Conservation (phyloP, 2,329 filamentous ascomycete species). For the Diaporthe longicolla region DNA sequence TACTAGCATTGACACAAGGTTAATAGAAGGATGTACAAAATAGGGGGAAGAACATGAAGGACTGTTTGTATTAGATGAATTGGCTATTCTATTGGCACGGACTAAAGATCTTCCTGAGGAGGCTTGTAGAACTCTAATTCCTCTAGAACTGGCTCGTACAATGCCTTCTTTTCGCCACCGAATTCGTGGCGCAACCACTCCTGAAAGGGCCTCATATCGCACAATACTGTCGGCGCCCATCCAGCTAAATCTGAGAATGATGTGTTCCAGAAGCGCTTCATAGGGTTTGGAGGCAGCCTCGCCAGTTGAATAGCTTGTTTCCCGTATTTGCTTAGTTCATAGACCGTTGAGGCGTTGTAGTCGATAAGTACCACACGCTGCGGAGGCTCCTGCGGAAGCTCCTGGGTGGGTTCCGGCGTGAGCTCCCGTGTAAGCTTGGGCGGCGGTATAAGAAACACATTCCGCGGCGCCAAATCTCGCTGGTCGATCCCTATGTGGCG, state of each 20-base stretch:
- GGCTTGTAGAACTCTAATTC: slow-evolving; percentile 12
- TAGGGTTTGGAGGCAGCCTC: slow-evolving; percentile 11
- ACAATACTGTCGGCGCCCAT: slow-evolving; percentile 13
- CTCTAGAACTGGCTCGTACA: slow-evolving; percentile 14
- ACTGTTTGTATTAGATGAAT: too few species aligned
- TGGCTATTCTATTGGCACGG: too few species aligned
- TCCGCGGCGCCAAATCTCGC: slow-evolving; percentile 11
- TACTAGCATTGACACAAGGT: not conserved
- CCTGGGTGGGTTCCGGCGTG: not conserved
- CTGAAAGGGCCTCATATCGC: slow-evolving; percentile 2
- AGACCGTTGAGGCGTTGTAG: not conserved
- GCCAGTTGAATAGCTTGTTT: slow-evolving; percentile 16
- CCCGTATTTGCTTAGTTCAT: slow-evolving; percentile 12
- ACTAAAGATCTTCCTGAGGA: not conserved
- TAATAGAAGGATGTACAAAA: not conserved
- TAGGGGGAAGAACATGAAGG: too few species aligned
- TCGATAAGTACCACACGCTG: slow-evolving; percentile 28
- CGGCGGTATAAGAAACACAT: slow-evolving; percentile 24
- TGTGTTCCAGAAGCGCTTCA: slow-evolving; percentile 17
- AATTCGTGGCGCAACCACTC: slow-evolving; percentile 21
- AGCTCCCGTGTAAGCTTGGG: slow-evolving; percentile 9
- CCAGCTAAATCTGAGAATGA: not conserved
- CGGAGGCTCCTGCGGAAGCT: slow-evolving; percentile 7
- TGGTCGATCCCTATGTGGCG: not conserved
- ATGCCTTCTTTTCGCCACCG: slow-evolving; percentile 13